Evolutionary conservation across 2,329 filamentous ascomycete species (phyloP).

Genomic region (Pestalotiopsis sp.): DNA sequence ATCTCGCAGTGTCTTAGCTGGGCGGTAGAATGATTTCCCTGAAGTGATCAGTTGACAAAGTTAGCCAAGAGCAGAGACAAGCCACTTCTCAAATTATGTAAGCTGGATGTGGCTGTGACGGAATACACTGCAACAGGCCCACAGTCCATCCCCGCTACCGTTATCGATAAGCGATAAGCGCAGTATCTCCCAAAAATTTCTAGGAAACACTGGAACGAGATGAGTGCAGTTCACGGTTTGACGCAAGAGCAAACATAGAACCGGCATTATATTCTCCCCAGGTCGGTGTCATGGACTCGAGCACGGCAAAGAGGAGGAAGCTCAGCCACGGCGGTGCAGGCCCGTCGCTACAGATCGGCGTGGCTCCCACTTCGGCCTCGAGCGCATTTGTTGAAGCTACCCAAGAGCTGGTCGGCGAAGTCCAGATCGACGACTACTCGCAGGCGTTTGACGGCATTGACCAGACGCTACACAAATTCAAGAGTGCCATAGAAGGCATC

Average conservation of each 20-base stretch:
- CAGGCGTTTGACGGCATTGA: constrained; percentile 50
- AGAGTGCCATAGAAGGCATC: constrained; percentile 52
- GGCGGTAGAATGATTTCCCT: not conserved
- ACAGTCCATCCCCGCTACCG: not conserved
- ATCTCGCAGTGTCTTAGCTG: not conserved
- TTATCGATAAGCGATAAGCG: constrained; percentile 7
- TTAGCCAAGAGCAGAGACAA: not conserved
- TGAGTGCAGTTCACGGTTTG: not conserved
- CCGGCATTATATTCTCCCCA: not conserved
- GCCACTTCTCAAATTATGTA: not conserved
- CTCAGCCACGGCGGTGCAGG: constrained; percentile 35
- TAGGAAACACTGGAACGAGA: not conserved
- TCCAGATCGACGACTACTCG: constrained; percentile 53
- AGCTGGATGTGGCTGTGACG: not conserved
- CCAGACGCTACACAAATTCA: constrained; percentile 50
- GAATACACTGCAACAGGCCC: no score
- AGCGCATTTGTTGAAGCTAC: constrained; percentile 61
- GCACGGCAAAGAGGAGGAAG: constrained; percentile 48
- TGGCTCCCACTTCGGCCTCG: constrained; percentile 41
- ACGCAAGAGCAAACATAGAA: not conserved
- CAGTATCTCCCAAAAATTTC: constrained; percentile 8
- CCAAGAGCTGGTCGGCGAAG: constrained; percentile 58
- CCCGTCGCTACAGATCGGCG: constrained; percentile 40
- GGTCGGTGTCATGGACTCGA: constrained; percentile 41
- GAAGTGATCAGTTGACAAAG: not conserved